Conservation (phyloP, 2,329 filamentous ascomycete genomes). For the Colletotrichum trifolii region DNA sequence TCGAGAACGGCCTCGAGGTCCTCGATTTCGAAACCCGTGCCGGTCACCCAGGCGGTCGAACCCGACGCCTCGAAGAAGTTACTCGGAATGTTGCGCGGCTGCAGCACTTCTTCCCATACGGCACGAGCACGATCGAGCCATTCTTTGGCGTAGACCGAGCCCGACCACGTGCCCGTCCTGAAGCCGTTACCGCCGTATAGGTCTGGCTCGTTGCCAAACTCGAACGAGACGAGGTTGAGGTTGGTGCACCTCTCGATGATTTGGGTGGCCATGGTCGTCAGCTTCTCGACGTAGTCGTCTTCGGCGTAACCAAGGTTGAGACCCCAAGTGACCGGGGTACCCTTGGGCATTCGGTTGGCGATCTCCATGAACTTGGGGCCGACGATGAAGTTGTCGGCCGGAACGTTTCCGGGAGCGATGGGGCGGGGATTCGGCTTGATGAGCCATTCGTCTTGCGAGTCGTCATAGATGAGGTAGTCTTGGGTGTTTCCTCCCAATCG, state of each 20-base stretch:
- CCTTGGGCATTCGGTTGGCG: constrained; percentile 30
- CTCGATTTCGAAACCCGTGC: constrained; percentile 32
- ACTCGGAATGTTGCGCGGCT: constrained; percentile 23
- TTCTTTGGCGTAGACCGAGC: constrained; percentile 16
- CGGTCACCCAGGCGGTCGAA: constrained; percentile 30
- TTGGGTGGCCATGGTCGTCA: constrained; percentile 29
- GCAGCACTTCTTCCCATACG: constrained; percentile 23
- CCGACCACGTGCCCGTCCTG: constrained; percentile 15
- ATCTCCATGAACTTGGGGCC: constrained; percentile 34
- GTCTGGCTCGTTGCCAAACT: constrained; percentile 33
- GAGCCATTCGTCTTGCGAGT: constrained; percentile 33
- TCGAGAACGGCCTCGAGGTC: constrained; percentile 12
- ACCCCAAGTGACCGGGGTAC: constrained; percentile 30
- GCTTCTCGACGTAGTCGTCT: constrained; percentile 27
- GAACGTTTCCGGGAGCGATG: constrained; percentile 13
- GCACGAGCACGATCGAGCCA: constrained; percentile 31
- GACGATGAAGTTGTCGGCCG: constrained; percentile 32
- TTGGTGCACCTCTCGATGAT: constrained; percentile 33
- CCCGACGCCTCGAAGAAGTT: constrained; percentile 32
- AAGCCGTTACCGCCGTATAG: constrained; percentile 30
- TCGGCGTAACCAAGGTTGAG: constrained; percentile 29
- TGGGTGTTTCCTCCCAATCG: constrained; percentile 32
- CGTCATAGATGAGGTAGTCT: constrained; percentile 32
- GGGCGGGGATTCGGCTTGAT: constrained; percentile 26
- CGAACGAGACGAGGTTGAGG: constrained; percentile 32